Percentiles rank a stretch among this genome's conserved stretches.
These are phyloP conservation scores for Pythium aquatile DNA, from an alignment of 352 stramenopile species.

Conservation along the genomic window DNA sequence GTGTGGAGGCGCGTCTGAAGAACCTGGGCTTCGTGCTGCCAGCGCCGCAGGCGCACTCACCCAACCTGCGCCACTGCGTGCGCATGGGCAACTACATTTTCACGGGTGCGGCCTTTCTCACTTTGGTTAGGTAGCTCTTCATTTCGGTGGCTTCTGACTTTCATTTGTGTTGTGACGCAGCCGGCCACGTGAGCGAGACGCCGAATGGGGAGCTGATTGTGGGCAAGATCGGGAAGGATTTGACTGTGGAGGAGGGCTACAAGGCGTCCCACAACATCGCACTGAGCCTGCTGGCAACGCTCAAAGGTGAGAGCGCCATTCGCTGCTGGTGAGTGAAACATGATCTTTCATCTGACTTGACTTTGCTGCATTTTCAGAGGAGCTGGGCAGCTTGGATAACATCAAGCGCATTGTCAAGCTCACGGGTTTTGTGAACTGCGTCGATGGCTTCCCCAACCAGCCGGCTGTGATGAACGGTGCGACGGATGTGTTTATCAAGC, in stretches of 20 bases:
- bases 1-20: background rate
- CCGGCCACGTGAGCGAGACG: constrained; percentile 63
- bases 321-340: too few species aligned
- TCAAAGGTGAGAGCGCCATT: constrained; percentile 56
- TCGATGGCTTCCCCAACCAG: constrained; percentile 83
- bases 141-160: background rate
- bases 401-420: constrained; percentile 92
- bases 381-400: constrained; percentile 84
- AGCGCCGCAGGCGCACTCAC: background rate
- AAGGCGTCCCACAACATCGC: constrained; percentile 72
- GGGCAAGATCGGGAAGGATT: constrained; percentile 79
- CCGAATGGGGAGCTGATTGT: constrained; percentile 59
- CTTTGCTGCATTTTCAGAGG: constrained; percentile 28
- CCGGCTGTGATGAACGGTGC: constrained; percentile 91
- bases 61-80: background rate
- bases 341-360: background rate
- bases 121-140: background rate
- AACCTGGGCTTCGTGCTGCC: constrained; percentile 40
- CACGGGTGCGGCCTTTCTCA: constrained; percentile 39
- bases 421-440: constrained; percentile 92
- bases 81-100: constrained; percentile 52
- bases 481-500: constrained; percentile 81
- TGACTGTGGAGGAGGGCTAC: constrained; percentile 84
- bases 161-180: constrained; percentile 18
- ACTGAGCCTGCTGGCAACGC: constrained; percentile 82